Evolutionary conservation across 163 green algal genomes (phyloP), one percentile per base, ranked within the genome.

Genomic region (Coccomyxa subellipsoidea): DNA sequence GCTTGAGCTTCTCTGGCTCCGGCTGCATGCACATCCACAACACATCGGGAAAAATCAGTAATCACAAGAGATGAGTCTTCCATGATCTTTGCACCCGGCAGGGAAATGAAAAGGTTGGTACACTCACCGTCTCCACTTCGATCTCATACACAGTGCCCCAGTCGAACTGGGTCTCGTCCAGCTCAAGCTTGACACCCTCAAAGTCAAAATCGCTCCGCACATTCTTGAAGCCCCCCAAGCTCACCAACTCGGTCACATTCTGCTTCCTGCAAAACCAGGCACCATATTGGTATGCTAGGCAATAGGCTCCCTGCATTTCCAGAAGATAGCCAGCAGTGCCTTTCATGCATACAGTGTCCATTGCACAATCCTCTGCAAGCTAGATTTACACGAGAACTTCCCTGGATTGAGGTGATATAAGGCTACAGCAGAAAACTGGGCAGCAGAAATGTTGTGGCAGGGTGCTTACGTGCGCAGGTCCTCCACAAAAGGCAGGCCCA

Each of bases 191-290:
- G 79, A 95, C 88, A 2, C 91, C 94, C 76, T 95, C 84, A 92
- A 83, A 93, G 0, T 87, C 76, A 78, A 90, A 94, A 69, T 94
- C 94, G n/a, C 91, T 84, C 34, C 96, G 90, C 31, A 90, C 82
- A 88, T 99, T 99, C 36, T 87, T 70, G 84, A 99, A 99, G 15
- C 96, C 96, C 27, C 96, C 96, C 47, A 98, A 87, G 78, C 85
- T 90, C 34, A 93, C 81, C 32, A 98, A 83, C 27, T 81, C 69
- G 21, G 81, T 35, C 66, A 94, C 66, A 29, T 85, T 82, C 1
- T 83, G 81, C n/a, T 90, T 86, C 37, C 88, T 93, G 85, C 78
- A 85, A 2, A 7, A 6, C 36, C 36, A 82, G 75, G 37, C 18
- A 38, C 35, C 70, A 38, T 0, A n/a, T n/a, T n/a, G n/a, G n/a